phyloP scores from a whole-genome alignment of 805 yeast species.

The Lachancea cidri region DNA sequence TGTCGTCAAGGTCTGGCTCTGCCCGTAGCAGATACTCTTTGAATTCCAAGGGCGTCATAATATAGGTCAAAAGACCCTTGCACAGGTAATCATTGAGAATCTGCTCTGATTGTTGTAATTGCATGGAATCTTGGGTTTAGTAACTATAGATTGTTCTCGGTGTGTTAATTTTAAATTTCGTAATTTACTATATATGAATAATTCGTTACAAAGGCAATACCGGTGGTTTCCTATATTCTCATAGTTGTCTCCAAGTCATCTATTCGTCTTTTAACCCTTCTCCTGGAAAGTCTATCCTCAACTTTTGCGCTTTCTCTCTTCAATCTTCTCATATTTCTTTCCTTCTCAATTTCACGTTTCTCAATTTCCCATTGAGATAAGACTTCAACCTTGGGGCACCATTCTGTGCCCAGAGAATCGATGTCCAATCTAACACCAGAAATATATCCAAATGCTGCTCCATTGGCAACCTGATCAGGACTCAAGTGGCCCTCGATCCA shows the following conservation, averaged over 20 bases:
- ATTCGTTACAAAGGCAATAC: neutral
- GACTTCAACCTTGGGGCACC: slow-evolving; percentile 86
- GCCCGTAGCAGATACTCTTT: neutral
- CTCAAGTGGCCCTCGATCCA: slow-evolving; percentile 64
- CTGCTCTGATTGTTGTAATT: slow-evolving; percentile 2
- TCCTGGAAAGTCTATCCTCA: slow-evolving; percentile 44
- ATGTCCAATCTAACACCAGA: slow-evolving; percentile 70
- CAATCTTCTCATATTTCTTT: slow-evolving; percentile 82
- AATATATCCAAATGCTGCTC: slow-evolving; percentile 55
- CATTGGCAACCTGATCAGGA: slow-evolving; percentile 42
- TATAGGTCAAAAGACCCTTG: slow-evolving; percentile 5
- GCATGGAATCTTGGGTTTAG: too few relatives aligned
- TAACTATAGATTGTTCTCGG: too few relatives aligned
- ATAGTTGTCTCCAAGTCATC: slow-evolving; percentile 45
- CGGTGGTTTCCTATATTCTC: slow-evolving; percentile 17
- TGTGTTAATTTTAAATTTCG: too few relatives aligned
- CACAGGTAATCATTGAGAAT: neutral
- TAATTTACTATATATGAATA: neutral
- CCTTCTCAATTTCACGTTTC: slow-evolving; percentile 90
- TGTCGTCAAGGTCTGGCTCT: neutral
- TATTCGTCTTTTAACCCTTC: slow-evolving; percentile 41
- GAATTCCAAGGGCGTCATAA: neutral
- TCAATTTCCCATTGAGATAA: slow-evolving; percentile 91
- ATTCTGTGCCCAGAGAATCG: slow-evolving; percentile 70
- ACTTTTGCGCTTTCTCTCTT: slow-evolving; percentile 86